Evolutionary conservation across 1,284 basidiomycete species (phyloP).

Genomic region (Pseudozyma thailandica): DNA sequence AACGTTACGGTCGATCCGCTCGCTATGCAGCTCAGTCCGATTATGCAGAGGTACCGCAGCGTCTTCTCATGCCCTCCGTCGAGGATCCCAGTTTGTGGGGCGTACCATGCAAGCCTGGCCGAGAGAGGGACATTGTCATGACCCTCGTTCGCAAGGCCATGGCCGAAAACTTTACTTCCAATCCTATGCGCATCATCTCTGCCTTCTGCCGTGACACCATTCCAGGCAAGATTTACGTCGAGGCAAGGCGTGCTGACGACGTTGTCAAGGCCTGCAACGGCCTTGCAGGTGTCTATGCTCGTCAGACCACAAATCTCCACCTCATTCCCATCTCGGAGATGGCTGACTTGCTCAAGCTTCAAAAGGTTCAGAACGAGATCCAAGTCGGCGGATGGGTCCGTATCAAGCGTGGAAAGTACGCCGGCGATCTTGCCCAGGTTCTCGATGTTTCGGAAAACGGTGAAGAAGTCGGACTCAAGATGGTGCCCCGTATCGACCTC

Average conservation of each 20-base stretch:
- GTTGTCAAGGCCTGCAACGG: constrained; percentile 87
- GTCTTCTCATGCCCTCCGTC: constrained; percentile 95
- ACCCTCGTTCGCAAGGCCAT: constrained; percentile 92
- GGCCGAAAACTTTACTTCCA: constrained; percentile 71
- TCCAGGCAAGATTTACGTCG: constrained; percentile 93
- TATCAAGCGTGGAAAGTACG: constrained; percentile 90
- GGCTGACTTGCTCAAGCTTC: constrained; percentile 94
- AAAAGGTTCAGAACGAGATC: constrained; percentile 88
- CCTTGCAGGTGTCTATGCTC: constrained; percentile 85
- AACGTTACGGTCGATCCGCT: constrained; percentile 76
- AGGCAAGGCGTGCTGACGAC: constrained; percentile 86
- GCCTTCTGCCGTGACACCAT: constrained; percentile 96
- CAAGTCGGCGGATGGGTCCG: constrained; percentile 93
- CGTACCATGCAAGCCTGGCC: constrained; percentile 90
- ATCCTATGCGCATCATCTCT: constrained; percentile 85
- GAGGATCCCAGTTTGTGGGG: constrained; percentile 97
- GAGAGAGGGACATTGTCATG: constrained; percentile 91
- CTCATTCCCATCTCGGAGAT: constrained; percentile 98
- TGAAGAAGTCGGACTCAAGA: constrained; percentile 90
- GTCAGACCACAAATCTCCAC: constrained; percentile 75
- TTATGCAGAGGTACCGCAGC: constrained; percentile 82
- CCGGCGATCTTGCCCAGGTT: constrained; percentile 94
- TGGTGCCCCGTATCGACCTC: constrained; percentile 95
- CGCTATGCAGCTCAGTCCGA: constrained; percentile 72
- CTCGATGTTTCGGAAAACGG: constrained; percentile 92